These are phyloP conservation scores for Centella asiatica DNA, from an alignment of 129 eudicot genomes.

Conservation along the genomic window DNA sequence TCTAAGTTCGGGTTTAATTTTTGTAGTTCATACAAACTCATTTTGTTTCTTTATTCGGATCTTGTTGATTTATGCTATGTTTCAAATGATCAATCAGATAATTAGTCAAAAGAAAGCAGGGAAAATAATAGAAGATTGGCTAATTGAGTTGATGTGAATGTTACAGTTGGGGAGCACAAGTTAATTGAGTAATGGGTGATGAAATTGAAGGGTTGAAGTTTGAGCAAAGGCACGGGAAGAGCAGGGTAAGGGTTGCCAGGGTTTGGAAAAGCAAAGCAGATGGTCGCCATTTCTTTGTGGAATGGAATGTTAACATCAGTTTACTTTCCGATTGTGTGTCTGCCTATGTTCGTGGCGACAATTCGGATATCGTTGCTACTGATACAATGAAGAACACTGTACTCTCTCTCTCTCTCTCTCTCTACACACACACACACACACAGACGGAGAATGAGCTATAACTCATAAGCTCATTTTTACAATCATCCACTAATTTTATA, in stretches of 20 bases:
- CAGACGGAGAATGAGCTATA: too few species aligned
- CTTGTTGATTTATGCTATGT: too few species aligned
- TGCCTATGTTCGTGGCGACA: constrained; percentile 58
- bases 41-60: too few species aligned
- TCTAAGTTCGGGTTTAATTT: too few species aligned
- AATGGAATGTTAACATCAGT: constrained; percentile 70
- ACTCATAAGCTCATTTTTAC: too few species aligned
- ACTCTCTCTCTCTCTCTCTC: neutral
- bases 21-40: too few species aligned
- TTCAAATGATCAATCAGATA: too few species aligned
- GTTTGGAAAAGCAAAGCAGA: constrained; percentile 57
- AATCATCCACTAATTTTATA: too few species aligned
- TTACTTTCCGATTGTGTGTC: constrained; percentile 71
- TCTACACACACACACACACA: neutral
- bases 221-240: constrained; percentile 91
- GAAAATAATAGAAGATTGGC: too few species aligned
- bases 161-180: too few species aligned
- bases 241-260: constrained; percentile 76
- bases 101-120: too few species aligned
- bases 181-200: constrained; percentile 21
- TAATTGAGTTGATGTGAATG: too few species aligned
- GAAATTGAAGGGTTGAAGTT: constrained; percentile 37
- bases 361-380: constrained; percentile 89
- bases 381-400: constrained; percentile 99
- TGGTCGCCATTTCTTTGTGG: constrained; percentile 55